These are phyloP conservation scores for Westerdykella aurantiaca DNA, from an alignment of 2,329 filamentous ascomycete species.

Conservation along the genomic window DNA sequence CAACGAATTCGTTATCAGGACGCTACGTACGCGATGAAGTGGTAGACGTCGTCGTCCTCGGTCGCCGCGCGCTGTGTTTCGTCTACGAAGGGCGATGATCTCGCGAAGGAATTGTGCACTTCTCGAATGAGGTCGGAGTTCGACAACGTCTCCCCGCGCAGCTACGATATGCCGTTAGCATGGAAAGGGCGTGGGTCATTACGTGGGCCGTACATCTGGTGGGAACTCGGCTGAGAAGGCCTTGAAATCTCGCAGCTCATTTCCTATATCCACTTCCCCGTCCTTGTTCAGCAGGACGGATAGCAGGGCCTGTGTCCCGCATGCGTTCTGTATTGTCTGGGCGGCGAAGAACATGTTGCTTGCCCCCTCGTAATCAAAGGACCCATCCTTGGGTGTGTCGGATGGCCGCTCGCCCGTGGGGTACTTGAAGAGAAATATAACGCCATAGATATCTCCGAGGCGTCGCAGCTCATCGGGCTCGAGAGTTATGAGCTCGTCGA, in stretches of 20 bases:
- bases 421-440: slow-evolving; percentile 99
- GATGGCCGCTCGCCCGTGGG: slow-evolving; percentile 62
- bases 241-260: slow-evolving; percentile 68
- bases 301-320: slow-evolving; percentile 90
- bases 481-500: slow-evolving; percentile 89
- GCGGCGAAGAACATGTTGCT: slow-evolving; percentile 86
- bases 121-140: slow-evolving; percentile 55
- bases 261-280: slow-evolving; percentile 64
- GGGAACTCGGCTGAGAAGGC: slow-evolving; percentile 84
- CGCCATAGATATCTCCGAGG: slow-evolving; percentile 67
- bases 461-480: slow-evolving; percentile 68
- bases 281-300: slow-evolving; percentile 86
- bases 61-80: slow-evolving; percentile 70
- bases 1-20: background rate
- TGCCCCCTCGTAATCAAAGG: slow-evolving; percentile 68
- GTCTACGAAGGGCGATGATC: slow-evolving; percentile 83
- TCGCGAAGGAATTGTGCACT: slow-evolving; percentile 86
- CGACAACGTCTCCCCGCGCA: slow-evolving; percentile 64
- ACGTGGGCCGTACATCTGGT: slow-evolving; percentile 39
- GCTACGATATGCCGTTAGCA: slow-evolving; percentile 36
- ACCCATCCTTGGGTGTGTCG: slow-evolving; percentile 69
- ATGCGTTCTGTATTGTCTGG: slow-evolving; percentile 98
- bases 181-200: background rate
- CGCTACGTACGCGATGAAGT: slow-evolving; percentile 71
- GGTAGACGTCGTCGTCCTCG: slow-evolving; percentile 86